Percentiles rank a stretch among this genome's conserved stretches.
Conservation (phyloP, 2,329 filamentous ascomycete species). For the Massarina eburnea region DNA sequence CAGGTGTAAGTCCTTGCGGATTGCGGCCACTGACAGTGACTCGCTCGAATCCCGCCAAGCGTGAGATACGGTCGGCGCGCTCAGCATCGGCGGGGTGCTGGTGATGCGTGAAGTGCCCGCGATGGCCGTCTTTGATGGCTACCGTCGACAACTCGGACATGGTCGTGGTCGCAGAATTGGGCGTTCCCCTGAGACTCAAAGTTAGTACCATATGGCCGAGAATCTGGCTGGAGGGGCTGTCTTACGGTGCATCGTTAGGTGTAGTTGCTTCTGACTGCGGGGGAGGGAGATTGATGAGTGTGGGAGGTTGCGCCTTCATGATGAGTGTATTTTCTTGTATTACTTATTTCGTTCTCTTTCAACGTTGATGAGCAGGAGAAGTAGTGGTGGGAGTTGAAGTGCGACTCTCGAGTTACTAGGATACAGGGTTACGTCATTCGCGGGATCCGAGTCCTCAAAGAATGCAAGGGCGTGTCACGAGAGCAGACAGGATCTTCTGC, state of each 20-base stretch:
- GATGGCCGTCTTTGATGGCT: constrained; percentile 94
- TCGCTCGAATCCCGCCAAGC: constrained; percentile 86
- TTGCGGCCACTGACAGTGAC: constrained; percentile 73
- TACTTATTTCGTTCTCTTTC: constrained; percentile 6
- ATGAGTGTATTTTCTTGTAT: constrained; percentile 11
- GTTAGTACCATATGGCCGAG: constrained; percentile 12
- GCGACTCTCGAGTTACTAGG: constrained; percentile 2
- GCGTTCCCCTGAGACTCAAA: constrained; percentile 69
- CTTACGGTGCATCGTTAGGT: constrained; percentile 87
- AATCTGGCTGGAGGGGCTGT: constrained; percentile 4
- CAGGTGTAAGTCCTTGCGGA: constrained; percentile 49
- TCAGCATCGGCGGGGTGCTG: constrained; percentile 81
- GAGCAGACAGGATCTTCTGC: not conserved
- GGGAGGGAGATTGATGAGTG: constrained; percentile 81
- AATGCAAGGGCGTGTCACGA: constrained; percentile 13
- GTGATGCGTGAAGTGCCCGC: constrained; percentile 70
- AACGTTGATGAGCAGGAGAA: constrained; percentile 2
- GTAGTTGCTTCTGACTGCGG: constrained; percentile 81
- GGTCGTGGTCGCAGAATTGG: constrained; percentile 88
- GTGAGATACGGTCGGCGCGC: constrained; percentile 91
- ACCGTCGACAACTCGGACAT: constrained; percentile 90
- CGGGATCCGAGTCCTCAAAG: constrained; percentile 12
- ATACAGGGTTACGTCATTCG: constrained; percentile 15
- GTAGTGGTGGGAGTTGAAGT: constrained; percentile 1
- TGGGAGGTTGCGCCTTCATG: constrained; percentile 55